These are phyloP conservation scores for Fraxinus greggii DNA, from an alignment of 305 asterid genomes.

Conservation along the genomic window DNA sequence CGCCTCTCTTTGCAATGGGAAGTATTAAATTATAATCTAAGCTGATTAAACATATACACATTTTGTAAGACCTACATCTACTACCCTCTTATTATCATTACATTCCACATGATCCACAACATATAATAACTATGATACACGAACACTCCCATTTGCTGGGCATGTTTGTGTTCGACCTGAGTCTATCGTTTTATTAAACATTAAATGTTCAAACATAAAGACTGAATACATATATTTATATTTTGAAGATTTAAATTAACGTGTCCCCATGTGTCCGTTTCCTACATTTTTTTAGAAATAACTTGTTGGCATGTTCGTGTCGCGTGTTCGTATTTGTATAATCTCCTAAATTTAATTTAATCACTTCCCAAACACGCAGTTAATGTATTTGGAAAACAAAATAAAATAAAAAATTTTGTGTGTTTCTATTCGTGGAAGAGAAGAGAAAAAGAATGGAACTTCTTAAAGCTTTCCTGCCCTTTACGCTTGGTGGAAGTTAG, in stretches of 20 bases:
- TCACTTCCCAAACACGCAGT: neutral
- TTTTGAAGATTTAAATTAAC: neutral
- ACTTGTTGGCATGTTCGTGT: neutral
- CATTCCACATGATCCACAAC: neutral
- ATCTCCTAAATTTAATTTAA: neutral
- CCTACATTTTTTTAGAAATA: no score
- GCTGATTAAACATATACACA: neutral
- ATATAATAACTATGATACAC: neutral
- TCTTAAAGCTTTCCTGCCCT: constrained; percentile 4
- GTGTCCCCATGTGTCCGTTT: neutral
- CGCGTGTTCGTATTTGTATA: neutral
- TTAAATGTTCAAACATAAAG: neutral
- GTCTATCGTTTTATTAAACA: neutral
- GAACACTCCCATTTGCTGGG: neutral
- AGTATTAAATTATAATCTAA: neutral
- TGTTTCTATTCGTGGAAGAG: constrained; percentile 10
- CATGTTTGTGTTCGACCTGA: neutral
- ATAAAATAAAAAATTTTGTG: neutral
- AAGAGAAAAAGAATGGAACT: constrained; percentile 8
- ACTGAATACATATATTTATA: neutral
- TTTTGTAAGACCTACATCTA: neutral
- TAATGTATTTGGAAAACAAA: neutral
- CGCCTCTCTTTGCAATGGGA: neutral
- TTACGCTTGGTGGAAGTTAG: constrained; percentile 4
- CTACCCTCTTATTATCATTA: neutral